Evolutionary conservation across 371 early-diverging fungal species (phyloP), one percentile per base, ranked within the genome.

Genomic region (Apophysomyces variabilis): DNA sequence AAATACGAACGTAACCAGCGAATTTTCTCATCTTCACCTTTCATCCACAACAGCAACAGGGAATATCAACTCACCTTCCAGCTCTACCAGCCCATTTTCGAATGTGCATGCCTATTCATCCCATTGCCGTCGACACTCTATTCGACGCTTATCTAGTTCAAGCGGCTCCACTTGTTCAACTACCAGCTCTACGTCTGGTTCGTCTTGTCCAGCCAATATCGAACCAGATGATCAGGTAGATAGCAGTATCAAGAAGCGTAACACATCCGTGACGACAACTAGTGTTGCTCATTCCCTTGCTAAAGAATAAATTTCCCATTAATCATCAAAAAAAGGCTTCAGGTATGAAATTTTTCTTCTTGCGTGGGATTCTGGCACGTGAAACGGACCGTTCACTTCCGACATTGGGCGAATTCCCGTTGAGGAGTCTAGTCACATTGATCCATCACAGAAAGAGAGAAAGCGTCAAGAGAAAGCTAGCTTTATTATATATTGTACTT

Each of bases 71-170:
- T 50, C 54, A 21, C 21, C 54, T 9, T 56, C 66, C 5, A 36
- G 44, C 5, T 26, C 57, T 58, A 1, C 58, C n/a, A 57, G 32
- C 6, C 38, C 39, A 16, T 50, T 50, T 50, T 50, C 54, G 21
- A 50, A 50, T 21, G 54, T 50, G 16, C 54, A 50, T 61, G 69
- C 61, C 62, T 58, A 38, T 66, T 50, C 46, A 38, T 62, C 57
- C 14, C 62, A 16, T 57, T 66, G 18, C 37, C 66, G 47, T 18
- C 60, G 41, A 46, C 66, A 44, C 18, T 58, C 56, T 32, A 44
- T 68, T 47, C 72, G 76, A 47, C 69, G 81, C 37, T 73, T 76
- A n/a, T 78, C 81, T 16, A 73, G 72, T 38, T 76, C 81, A n/a
- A 73, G 69, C 41, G 41, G 11, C 1, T 41, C 41, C 50, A 64